phyloP scores from a whole-genome alignment of 2,329 filamentous ascomycete species.

The Penicillium paneum region DNA sequence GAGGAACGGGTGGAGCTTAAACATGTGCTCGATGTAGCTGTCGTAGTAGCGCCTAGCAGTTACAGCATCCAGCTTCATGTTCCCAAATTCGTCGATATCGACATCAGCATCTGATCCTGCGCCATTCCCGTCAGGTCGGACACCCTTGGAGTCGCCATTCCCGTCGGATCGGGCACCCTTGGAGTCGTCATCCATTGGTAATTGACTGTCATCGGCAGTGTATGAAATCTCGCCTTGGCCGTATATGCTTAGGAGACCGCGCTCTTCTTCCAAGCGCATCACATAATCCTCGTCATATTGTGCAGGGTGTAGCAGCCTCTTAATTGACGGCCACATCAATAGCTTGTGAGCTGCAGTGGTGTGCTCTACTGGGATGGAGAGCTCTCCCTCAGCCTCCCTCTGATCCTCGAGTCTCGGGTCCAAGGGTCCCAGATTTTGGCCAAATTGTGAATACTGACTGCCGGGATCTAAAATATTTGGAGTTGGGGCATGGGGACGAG shows the following conservation, averaged over 20 bases:
- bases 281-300: constrained; percentile 67
- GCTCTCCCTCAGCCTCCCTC: constrained; percentile 50
- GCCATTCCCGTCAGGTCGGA: constrained; percentile 8
- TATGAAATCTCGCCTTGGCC: constrained; percentile 74
- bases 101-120: constrained; percentile 38
- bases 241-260: constrained; percentile 71
- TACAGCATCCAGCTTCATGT: constrained; percentile 52
- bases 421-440: background rate
- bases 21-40: constrained; percentile 59
- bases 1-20: constrained; percentile 63
- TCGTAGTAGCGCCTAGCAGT: constrained; percentile 52
- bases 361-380: constrained; percentile 78
- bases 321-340: constrained; percentile 68
- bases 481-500: background rate
- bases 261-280: constrained; percentile 68
- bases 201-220: constrained; percentile 48
- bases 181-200: constrained; percentile 28
- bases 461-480: background rate
- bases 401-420: constrained; percentile 9
- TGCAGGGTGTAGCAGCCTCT: constrained; percentile 56
- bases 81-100: constrained; percentile 51
- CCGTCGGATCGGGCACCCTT: constrained; percentile 5
- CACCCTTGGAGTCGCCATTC: constrained; percentile 7
- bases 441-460: background rate
- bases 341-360: constrained; percentile 85